Evolutionary conservation across 768 basidiomycete genomes (phyloP), one percentile per base, ranked within the genome.

Genomic region (Mycena maculata): DNA sequence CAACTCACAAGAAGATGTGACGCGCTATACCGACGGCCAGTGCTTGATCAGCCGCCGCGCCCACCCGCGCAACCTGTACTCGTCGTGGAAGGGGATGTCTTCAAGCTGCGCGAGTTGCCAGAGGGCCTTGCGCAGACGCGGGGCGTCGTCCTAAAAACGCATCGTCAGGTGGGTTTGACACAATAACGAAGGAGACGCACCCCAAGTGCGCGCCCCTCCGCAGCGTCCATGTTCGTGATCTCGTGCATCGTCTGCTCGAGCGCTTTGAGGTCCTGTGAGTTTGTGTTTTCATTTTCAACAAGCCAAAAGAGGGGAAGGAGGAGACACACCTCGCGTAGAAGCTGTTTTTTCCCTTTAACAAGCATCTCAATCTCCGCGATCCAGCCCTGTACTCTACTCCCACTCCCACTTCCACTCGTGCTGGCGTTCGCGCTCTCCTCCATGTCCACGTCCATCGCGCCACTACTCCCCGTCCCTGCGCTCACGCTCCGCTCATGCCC

Each of bases 61-160:
- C 61, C 36, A 44, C 7, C 15, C 36, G 11, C 61, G 47, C 25
- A 69, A 16, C 31, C 39, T 20, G 31, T 54, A 18, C 60, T 63
- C 68, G 50, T 73, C 70, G 42, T 42, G 61, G 36, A 64, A 69
- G 30, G 72, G 72, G 33, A 73, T 65, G 41, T 73, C 65, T 6
- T 57, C 63, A 22, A 67, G 22, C 28, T 44, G 44, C 15, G 53
- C 67, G 22, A 73, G 50, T 23, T 69, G 60, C 54, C 28, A 31
- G 22, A 73, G 16, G 33, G 56, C 63, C 22, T 71, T 52, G 1
- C 28, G 48, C 15, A 73, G 45, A 5, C 54, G 55, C 41, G 56
- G 28, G 13, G 31, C 59, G 36, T 68, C 31, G 12, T 47, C 62
- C n/a, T n/a, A n/a, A n/a, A n/a, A n/a, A n/a, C n/a, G n/a, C n/a